phyloP scores from a whole-genome alignment of 1,139 yeast genomes.

The Trichomonascaceae sp. region DNA sequence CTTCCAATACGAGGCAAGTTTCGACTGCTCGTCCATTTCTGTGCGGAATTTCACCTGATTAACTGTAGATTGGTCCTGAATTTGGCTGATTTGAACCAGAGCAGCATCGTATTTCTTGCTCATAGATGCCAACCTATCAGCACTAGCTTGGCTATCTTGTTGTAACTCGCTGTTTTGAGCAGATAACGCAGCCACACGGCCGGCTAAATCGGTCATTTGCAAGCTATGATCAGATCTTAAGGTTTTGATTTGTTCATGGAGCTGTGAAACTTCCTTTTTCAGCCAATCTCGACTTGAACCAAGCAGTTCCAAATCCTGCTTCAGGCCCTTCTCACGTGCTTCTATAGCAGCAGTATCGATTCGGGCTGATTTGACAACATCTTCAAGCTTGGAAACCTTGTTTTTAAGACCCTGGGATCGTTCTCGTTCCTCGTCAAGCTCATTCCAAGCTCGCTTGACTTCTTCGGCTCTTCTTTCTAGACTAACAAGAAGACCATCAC shows the following conservation, averaged over 20 bases:
- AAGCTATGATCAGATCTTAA: conserved; percentile 35
- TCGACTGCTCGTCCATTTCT: conserved; percentile 61
- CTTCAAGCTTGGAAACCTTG: not conserved
- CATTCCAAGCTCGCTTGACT: not conserved
- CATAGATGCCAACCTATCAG: conserved; percentile 34
- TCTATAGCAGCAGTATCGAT: conserved; percentile 32
- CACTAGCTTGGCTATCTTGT: conserved; percentile 25
- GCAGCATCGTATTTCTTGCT: conserved; percentile 37
- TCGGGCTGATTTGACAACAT: conserved; percentile 8
- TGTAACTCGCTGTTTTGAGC: conserved; percentile 32
- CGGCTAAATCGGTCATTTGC: conserved; percentile 28
- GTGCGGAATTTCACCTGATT: conserved; percentile 51
- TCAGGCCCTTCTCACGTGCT: conserved; percentile 22
- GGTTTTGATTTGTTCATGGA: conserved; percentile 33
- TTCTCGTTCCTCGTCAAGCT: not conserved
- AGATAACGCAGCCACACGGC: conserved; percentile 34
- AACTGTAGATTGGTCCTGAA: conserved; percentile 43
- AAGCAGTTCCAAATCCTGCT: conserved; percentile 36
- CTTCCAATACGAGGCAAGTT: conserved; percentile 55
- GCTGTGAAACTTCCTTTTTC: conserved; percentile 33
- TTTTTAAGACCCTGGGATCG: not conserved
- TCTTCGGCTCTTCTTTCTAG: not conserved
- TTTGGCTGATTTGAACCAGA: conserved; percentile 38
- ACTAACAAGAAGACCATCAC: not conserved
- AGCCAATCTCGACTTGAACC: conserved; percentile 37